Evolutionary conservation across 106 monocot genomes (phyloP), one percentile per base, ranked within the genome.

Genomic region (Phalaenopsis equestris): DNA sequence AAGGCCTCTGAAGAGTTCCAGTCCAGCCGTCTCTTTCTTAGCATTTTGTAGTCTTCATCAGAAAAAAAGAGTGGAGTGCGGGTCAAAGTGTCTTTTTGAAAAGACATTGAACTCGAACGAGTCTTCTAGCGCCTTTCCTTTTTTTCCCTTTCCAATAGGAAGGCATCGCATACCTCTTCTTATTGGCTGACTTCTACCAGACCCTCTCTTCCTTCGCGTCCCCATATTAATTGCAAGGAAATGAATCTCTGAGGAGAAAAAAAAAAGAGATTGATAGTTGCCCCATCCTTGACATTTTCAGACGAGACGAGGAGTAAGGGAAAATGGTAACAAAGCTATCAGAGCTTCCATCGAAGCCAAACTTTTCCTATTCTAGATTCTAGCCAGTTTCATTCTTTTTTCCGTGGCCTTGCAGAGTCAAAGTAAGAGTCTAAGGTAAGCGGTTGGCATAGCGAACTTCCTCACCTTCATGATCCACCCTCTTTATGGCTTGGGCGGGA

Each of bases 361-460:
- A 57, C 14, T 12, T 16, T 16, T 16, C 14, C 14, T 16, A 12
- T 57, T 57, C 17, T 16, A 12, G 14, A 57, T 57, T 57, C 57
- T 57, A 57, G 57, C 17, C 57, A 57, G 57, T 57, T 57, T 57
- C 57, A 57, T 57, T 57, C 57, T 57, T 57, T 57, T 57, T 57
- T 57, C 16, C 57, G 57, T 57, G 57, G 57, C 57, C 57, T 57
- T 57, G 57, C 57, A 57, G 16, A 57, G 57, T 57, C 57, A 57
- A 57, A 57, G 57, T 57, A 15, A 57, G 14, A 57, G 57, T 57
- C 57, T 19, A 19, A 16, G 57, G 57, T 57, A 57, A 57, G 57
- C 57, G 57, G 57, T 57, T 57, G 57, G 57, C 57, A 57, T 57
- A 57, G 57, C 57, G 57, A 57, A 57, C 57, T 57, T 57, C 57